phyloP scores from a whole-genome alignment of 129 eudicot genomes.

The Flaveria trinervia region DNA sequence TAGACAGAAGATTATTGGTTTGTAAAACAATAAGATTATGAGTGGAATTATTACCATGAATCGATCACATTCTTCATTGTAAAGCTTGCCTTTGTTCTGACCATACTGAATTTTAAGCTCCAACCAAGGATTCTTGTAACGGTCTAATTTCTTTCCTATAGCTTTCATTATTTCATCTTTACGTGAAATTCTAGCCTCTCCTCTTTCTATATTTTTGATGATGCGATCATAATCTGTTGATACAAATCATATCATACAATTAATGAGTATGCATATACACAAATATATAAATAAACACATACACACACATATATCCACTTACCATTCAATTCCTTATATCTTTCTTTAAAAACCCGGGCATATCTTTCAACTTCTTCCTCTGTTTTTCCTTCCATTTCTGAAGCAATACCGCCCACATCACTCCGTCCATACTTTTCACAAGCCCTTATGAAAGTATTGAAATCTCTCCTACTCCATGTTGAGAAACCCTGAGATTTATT shows the following conservation, averaged over 20 bases:
- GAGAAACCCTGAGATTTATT: constrained; percentile 68
- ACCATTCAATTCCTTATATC: constrained; percentile 97
- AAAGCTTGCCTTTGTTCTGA: constrained; percentile 98
- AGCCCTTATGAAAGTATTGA: constrained; percentile 87
- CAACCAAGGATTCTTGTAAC: constrained; percentile 98
- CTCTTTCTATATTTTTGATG: constrained; percentile 91
- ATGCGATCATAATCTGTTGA: constrained; percentile 89
- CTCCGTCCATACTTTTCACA: constrained; percentile 94
- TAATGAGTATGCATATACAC: background rate
- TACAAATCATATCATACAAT: background rate
- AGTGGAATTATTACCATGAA: constrained; percentile 62
- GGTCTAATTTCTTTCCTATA: constrained; percentile 92
- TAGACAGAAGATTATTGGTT: background rate
- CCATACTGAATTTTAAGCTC: constrained; percentile 96
- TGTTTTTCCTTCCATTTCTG: constrained; percentile 96
- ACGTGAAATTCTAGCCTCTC: constrained; percentile 96
- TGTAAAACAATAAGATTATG: background rate
- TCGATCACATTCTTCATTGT: constrained; percentile 99
- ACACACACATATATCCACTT: background rate
- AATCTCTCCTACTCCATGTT: constrained; percentile 92
- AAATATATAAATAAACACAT: background rate
- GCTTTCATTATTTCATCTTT: constrained; percentile 99
- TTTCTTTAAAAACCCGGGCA: constrained; percentile 83
- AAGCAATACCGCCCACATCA: constrained; percentile 75
- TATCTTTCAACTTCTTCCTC: constrained; percentile 95